A percentile compares a stretch with the other conserved stretches of the same genome.
Evolutionary conservation across 768 basidiomycete genomes (phyloP).

Genomic region (Porpolomopsis calyptriformis): DNA sequence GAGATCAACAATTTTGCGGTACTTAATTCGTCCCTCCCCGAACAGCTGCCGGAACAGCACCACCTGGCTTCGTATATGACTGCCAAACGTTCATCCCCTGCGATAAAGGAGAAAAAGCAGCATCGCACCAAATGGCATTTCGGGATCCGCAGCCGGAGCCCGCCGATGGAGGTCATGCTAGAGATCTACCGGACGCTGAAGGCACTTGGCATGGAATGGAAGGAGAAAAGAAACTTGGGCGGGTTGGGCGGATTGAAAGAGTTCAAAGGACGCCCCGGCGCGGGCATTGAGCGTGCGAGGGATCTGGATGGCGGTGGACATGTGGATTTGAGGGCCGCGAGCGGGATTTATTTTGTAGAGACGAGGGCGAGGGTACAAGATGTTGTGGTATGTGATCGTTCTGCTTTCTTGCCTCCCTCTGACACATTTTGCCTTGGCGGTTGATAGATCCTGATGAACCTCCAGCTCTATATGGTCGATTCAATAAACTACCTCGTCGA

Average conservation of each 20-base stretch:
- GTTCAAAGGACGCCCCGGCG: slow-evolving; percentile 19
- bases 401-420: background rate
- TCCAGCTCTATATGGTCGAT: slow-evolving; percentile 95
- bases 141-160: slow-evolving; percentile 86
- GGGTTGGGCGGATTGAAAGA: slow-evolving; percentile 50
- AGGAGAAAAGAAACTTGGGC: slow-evolving; percentile 73
- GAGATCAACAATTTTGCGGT: slow-evolving; percentile 68
- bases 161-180: slow-evolving; percentile 98
- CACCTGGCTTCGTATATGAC: slow-evolving; percentile 61
- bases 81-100: slow-evolving; percentile 36
- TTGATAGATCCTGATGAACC: slow-evolving; percentile 97
- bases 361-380: slow-evolving; percentile 83
- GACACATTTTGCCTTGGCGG: slow-evolving; percentile 4
- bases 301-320: slow-evolving; percentile 50
- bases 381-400: slow-evolving; percentile 61
- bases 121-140: slow-evolving; percentile 94
- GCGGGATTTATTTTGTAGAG: slow-evolving; percentile 86
- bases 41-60: slow-evolving; percentile 42
- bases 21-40: slow-evolving; percentile 62
- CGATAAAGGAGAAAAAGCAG: slow-evolving; percentile 48
- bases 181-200: slow-evolving; percentile 94
- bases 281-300: slow-evolving; percentile 49
- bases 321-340: slow-evolving; percentile 59
- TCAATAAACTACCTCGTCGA: slow-evolving; percentile 94
- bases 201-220: slow-evolving; percentile 94